Conservation (phyloP, 169 alveolate genomes). For the Cryptosporidium parvum region DNA sequence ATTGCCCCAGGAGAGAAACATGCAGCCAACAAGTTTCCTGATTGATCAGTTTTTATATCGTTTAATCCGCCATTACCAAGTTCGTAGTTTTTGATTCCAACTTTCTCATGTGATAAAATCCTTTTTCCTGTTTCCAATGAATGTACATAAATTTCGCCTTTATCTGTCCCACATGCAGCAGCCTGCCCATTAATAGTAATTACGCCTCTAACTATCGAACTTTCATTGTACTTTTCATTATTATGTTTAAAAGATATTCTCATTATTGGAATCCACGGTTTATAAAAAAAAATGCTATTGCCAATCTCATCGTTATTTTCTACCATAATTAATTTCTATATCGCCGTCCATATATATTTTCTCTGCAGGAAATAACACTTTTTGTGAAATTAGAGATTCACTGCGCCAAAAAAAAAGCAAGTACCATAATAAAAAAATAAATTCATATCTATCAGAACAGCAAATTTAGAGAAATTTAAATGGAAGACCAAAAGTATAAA, state of each 20-base stretch:
- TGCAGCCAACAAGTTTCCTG: slow-evolving; percentile 39
- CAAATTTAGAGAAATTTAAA: not conserved
- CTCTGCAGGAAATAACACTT: not conserved
- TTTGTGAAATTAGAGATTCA: not conserved
- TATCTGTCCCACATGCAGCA: slow-evolving; percentile 61
- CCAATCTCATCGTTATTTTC: not conserved
- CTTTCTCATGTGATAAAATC: slow-evolving; percentile 20
- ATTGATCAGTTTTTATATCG: slow-evolving; percentile 38
- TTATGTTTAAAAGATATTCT: slow-evolving; percentile 2
- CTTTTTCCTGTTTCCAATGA: slow-evolving; percentile 52
- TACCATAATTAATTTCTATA: not conserved
- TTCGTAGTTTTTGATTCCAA: not conserved
- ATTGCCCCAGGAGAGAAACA: slow-evolving; percentile 44
- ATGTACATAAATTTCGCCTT: slow-evolving; percentile 35
- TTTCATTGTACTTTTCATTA: not conserved
- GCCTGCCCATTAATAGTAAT: slow-evolving; percentile 23
- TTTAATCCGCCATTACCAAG: slow-evolving; percentile 19
- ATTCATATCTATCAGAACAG: not conserved
- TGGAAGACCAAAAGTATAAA: not conserved
- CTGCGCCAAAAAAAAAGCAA: not conserved
- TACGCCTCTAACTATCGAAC: slow-evolving; percentile 53
- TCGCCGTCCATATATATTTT: not conserved
- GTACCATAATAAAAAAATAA: not conserved
- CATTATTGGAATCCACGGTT: slow-evolving; percentile 30
- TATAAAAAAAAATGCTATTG: not conserved